Percentiles rank a stretch among this genome's conserved stretches.
phyloP scores from a whole-genome alignment of 345 rosid species.

The Rhodomyrtus tomentosa region DNA sequence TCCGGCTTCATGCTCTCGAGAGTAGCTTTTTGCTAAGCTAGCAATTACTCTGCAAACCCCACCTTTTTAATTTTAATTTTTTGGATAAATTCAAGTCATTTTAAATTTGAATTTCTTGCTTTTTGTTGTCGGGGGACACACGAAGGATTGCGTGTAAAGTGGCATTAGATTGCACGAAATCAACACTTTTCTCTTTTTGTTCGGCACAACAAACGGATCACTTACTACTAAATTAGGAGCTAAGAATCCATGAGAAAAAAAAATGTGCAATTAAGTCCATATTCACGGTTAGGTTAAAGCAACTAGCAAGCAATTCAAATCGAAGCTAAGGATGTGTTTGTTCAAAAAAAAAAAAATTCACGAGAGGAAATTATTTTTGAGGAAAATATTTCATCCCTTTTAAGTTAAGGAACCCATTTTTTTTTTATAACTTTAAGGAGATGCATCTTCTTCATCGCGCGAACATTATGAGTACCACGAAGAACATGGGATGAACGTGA shows the following conservation, averaged over 20 bases:
- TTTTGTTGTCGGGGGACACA: background rate
- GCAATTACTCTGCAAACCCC: background rate
- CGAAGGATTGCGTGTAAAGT: background rate
- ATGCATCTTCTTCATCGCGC: no score
- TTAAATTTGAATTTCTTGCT: background rate
- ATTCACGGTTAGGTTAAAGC: background rate
- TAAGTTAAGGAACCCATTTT: background rate
- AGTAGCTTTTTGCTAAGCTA: background rate
- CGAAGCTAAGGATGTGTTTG: background rate
- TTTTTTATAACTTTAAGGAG: background rate
- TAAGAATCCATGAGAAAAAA: background rate
- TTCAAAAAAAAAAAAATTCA: background rate
- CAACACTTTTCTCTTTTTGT: background rate
- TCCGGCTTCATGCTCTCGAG: background rate
- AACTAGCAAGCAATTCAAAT: background rate
- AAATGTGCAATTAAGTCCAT: background rate
- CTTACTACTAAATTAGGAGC: background rate
- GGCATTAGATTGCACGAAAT: background rate
- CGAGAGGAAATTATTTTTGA: background rate
- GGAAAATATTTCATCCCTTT: fast-evolving
- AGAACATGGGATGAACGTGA: background rate
- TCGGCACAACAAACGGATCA: background rate
- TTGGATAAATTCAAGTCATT: background rate
- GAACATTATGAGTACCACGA: no score
- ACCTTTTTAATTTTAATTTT: background rate